These are phyloP conservation scores for Apiosordaria backusii DNA, from an alignment of 495 filamentous ascomycete species.

Conservation along the genomic window DNA sequence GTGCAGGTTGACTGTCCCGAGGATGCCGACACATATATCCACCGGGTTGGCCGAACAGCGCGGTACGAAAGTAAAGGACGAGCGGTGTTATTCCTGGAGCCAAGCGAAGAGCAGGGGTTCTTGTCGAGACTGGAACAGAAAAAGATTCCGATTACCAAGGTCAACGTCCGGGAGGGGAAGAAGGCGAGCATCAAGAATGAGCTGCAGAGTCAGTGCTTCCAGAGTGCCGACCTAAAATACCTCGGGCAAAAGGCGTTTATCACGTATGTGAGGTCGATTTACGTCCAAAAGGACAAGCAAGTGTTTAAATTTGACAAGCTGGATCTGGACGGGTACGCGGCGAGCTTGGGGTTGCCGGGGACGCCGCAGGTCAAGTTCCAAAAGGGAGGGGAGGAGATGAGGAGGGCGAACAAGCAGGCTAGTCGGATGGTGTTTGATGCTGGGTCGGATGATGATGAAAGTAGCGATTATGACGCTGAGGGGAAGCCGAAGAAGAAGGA, in stretches of 20 bases:
- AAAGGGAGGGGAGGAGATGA: slow-evolving; percentile 70
- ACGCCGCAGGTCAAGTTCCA: slow-evolving; percentile 87
- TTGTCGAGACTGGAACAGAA: slow-evolving; percentile 75
- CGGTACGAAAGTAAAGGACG: slow-evolving; percentile 85
- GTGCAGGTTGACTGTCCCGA: slow-evolving; percentile 93
- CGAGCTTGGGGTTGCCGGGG: slow-evolving; percentile 82
- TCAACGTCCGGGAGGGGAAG: slow-evolving; percentile 85
- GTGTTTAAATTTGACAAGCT: slow-evolving; percentile 78
- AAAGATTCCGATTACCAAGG: slow-evolving; percentile 79
- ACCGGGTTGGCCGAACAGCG: slow-evolving; percentile 91
- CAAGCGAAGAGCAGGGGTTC: slow-evolving; percentile 86
- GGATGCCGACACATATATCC: slow-evolving; percentile 96
- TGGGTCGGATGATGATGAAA: slow-evolving; percentile 40
- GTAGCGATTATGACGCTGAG: slow-evolving; percentile 43
- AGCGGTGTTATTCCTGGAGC: slow-evolving; percentile 88
- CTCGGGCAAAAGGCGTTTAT: slow-evolving; percentile 94
- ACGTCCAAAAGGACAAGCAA: slow-evolving; percentile 89
- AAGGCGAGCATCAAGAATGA: slow-evolving; percentile 78
- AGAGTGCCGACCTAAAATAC: slow-evolving; percentile 91
- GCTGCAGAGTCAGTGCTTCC: slow-evolving; percentile 90
- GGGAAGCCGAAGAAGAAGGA: slow-evolving; percentile 56
- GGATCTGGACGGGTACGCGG: slow-evolving; percentile 79
- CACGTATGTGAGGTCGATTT: slow-evolving; percentile 76
- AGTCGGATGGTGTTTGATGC: slow-evolving; percentile 55
- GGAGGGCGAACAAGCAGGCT: slow-evolving; percentile 81